phyloP scores from a whole-genome alignment of 192 early-diverging fungal genomes.

The Coemansia sp. region DNA sequence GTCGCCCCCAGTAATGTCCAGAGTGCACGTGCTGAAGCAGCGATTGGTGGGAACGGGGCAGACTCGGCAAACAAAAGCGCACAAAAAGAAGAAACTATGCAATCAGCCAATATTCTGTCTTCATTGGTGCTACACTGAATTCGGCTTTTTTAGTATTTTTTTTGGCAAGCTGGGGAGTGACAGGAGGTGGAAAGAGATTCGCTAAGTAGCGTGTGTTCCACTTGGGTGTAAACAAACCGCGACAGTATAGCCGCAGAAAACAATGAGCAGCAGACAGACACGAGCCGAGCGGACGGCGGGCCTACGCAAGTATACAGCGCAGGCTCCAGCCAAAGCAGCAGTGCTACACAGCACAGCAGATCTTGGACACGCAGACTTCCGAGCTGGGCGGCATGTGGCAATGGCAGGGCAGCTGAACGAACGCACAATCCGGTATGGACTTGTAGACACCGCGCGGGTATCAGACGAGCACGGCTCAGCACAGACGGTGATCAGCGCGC shows the following conservation, averaged over 20 bases:
- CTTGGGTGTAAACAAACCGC: too few species aligned
- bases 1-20: neutral
- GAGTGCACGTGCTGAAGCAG: slow-evolving; percentile 6
- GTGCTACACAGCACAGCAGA: slow-evolving; percentile 28
- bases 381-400: slow-evolving; percentile 52
- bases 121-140: too few species aligned
- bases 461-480: slow-evolving; percentile 36
- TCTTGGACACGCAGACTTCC: slow-evolving; percentile 55
- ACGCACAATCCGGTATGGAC: slow-evolving; percentile 65
- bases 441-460: slow-evolving; percentile 55
- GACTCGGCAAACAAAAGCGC: slow-evolving; percentile 4
- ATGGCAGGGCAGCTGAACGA: slow-evolving; percentile 58
- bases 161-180: too few species aligned
- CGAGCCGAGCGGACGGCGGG: too few species aligned
- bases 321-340: slow-evolving; percentile 28
- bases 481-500: slow-evolving; percentile 41
- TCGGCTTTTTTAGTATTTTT: too few species aligned
- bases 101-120: too few species aligned
- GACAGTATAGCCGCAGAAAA: too few species aligned
- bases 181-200: too few species aligned
- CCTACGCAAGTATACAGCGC: slow-evolving; percentile 44
- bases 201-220: too few species aligned
- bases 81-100: too few species aligned
- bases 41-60: slow-evolving; percentile 17
- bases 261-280: too few species aligned